Conservation (phyloP, 2,329 filamentous ascomycete genomes). For the Onygenales sp. region DNA sequence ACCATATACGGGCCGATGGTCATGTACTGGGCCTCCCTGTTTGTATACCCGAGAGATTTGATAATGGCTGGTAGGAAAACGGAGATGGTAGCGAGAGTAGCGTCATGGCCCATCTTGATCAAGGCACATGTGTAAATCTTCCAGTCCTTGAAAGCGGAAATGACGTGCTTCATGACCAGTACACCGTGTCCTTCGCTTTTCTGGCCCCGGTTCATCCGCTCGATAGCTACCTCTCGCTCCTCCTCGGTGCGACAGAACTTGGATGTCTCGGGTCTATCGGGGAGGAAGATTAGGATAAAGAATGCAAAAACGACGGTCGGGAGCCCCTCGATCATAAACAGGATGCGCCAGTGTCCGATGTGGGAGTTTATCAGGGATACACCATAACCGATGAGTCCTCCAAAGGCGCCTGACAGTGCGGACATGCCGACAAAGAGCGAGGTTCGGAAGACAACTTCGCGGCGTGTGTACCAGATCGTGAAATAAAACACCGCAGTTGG, state of each 20-base stretch:
- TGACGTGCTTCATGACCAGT: conserved; percentile 8
- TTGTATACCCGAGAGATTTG: conserved; percentile 16
- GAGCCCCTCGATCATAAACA: conserved; percentile 43
- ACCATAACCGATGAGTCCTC: conserved; percentile 38
- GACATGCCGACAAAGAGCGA: conserved; percentile 45
- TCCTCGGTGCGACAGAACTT: conserved; percentile 10
- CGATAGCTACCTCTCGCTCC: conserved; percentile 8
- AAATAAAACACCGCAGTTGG: conserved; percentile 54
- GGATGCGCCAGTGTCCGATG: conserved; percentile 39
- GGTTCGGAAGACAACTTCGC: conserved; percentile 46
- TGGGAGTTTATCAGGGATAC: conserved; percentile 18
- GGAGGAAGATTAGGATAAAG: conserved; percentile 35
- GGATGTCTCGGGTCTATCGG: conserved; percentile 25
- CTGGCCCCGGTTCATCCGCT: conserved; percentile 11
- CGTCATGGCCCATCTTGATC: conserved; percentile 13
- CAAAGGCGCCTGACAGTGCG: conserved; percentile 45
- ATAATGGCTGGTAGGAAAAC: conserved; percentile 15
- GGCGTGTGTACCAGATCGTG: conserved; percentile 48
- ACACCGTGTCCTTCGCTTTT: conserved; percentile 9
- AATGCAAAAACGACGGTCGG: conserved; percentile 37
- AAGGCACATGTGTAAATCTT: conserved; percentile 8
- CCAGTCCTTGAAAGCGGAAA: conserved; percentile 12
- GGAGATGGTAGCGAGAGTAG: conserved; percentile 1
- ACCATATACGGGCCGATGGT: conserved; percentile 20
- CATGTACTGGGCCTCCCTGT: conserved; percentile 19